These are phyloP conservation scores for Colletotrichum filicis DNA, from an alignment of 2,329 filamentous ascomycete genomes.

Conservation along the genomic window DNA sequence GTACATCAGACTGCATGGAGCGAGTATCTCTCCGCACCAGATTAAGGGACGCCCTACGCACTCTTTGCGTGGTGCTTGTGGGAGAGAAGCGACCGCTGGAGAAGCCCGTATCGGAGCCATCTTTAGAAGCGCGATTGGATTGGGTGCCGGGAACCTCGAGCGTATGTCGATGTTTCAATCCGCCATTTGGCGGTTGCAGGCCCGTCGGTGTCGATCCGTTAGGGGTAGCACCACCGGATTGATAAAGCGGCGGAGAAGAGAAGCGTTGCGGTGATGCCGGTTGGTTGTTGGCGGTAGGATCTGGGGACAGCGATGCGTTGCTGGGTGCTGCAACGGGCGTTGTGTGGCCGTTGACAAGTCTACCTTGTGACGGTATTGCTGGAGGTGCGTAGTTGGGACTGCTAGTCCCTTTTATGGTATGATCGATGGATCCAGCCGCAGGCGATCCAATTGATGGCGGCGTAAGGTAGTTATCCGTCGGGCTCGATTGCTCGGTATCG, in stretches of 20 bases:
- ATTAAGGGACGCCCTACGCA: slow-evolving; percentile 84
- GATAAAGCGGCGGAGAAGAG: slow-evolving; percentile 72
- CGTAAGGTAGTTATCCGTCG: slow-evolving; percentile 44
- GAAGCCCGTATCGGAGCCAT: slow-evolving; percentile 73
- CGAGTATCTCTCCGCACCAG: slow-evolving; percentile 84
- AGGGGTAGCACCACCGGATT: slow-evolving; percentile 49
- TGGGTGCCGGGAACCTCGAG: slow-evolving; percentile 83
- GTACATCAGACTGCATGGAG: slow-evolving; percentile 85
- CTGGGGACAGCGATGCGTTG: slow-evolving; percentile 34
- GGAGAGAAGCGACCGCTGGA: slow-evolving; percentile 87
- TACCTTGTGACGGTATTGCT: slow-evolving; percentile 38
- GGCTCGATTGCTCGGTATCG: slow-evolving; percentile 42
- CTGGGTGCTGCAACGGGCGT: slow-evolving; percentile 24
- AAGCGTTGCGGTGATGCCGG: slow-evolving; percentile 64
- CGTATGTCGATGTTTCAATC: slow-evolving; percentile 85
- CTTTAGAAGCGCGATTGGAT: slow-evolving; percentile 76
- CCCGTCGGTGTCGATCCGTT: slow-evolving; percentile 58
- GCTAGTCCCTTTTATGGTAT: slow-evolving; percentile 32
- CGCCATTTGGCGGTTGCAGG: slow-evolving; percentile 63
- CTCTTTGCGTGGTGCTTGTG: slow-evolving; percentile 59
- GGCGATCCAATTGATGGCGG: slow-evolving; percentile 48
- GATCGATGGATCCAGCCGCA: slow-evolving; percentile 36
- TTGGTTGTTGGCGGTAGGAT: slow-evolving; percentile 36
- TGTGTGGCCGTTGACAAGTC: slow-evolving; percentile 33
- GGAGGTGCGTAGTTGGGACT: slow-evolving; percentile 44